Base-by-base conservation (phyloP, 352 stramenopile species). In the Phytophthora uliginosa region DNA sequence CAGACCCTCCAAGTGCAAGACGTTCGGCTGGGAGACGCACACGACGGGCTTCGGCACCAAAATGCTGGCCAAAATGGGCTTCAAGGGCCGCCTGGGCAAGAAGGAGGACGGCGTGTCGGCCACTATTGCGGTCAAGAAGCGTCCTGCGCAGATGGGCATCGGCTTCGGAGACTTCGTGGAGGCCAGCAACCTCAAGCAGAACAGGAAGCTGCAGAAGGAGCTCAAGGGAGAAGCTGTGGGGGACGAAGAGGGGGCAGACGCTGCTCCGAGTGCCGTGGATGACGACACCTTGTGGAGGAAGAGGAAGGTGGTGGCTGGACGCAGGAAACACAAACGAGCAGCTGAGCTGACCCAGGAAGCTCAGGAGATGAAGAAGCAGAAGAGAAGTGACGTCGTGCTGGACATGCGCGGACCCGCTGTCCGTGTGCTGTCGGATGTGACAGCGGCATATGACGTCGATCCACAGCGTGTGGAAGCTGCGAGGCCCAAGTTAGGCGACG, bases 21-120 rank as follows among this genome's bases (percentile, higher is more conserved):
- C 76, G 42, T 90, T 82, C 61, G 58, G 74, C 40, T 99, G 97
- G 97, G 90, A 99, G 84, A 98, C 98, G 77, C 97, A 99, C 81
- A 98, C 96, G 17, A 99, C 98, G 68, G 97, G 96, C 26, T 98
- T 99, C 67, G 97, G 96, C 12, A 91, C 95, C 63, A 99, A 98
- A 78, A 93, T 99, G 78, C 78, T 99, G 57, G 74, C 90, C 26
- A 99, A 99, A 78, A 98, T 99, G 95, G 97, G 97, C 48, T 99
- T 99, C 71, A 93, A 83, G 18, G 96, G 96, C 15, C 95, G 96
- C 20, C 76, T 99, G 26, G 96, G 96, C 28, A 98, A 97, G 69
- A 89, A 98, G 48, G 92, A 98, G 63, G 92, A 93, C 59, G 95
- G 96, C 54, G 96, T 99, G 36, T 98, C 96, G 9, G 77, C 88